Evolutionary conservation across 192 early-diverging fungal genomes (phyloP), one percentile per base, ranked within the genome.

Genomic region (Allomyces macrogynus): DNA sequence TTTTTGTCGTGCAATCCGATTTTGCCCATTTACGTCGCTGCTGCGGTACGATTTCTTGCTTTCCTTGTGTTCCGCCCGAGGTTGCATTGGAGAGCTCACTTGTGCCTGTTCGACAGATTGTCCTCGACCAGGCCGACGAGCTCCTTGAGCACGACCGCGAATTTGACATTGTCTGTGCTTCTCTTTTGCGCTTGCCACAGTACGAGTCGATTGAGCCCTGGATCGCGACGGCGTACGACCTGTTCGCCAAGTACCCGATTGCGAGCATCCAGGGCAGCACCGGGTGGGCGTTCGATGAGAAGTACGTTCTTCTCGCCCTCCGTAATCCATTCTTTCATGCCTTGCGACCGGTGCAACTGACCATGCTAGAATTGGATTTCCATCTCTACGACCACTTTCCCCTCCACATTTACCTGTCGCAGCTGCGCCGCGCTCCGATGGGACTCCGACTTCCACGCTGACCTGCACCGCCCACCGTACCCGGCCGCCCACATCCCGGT

Each of bases 11-110:
- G 61, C 10, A 63, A 66, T 23, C 75, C 72, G 5, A 57, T 70
- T 16, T 71, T 76, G 69, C 68, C 68, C 25, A 44, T 71, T 42
- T 71, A 74, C 60, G 22, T 74, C 60, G 63, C 64, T 43, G 68
- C 73, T 4, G 69, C 73, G 10, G 23, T 71, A 8, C 32, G 32
- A n/a, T n/a, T 40, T 40, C 32, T 40, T 40, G 32, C n/a, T 8
- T 40, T 3, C 32, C 3, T 40, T 40, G n/a, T 7, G 32, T 40
- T 7, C n/a, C 7, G 32, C 3, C 8, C 32, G 32, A 40, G 26
- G 26, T 27, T 27, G 32, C n/a, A 40, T 40, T 8, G 32, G 32
- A 0, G 32, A 40, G 32, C 32, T 40, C 32, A 40, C 32, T 40
- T 40, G 32, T 8, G 32, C 7, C 8, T 40, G 32, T 8, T 8